Evolutionary conservation across 2,329 filamentous ascomycete species (phyloP).

Genomic region (Allantophomopsis lycopodina): DNA sequence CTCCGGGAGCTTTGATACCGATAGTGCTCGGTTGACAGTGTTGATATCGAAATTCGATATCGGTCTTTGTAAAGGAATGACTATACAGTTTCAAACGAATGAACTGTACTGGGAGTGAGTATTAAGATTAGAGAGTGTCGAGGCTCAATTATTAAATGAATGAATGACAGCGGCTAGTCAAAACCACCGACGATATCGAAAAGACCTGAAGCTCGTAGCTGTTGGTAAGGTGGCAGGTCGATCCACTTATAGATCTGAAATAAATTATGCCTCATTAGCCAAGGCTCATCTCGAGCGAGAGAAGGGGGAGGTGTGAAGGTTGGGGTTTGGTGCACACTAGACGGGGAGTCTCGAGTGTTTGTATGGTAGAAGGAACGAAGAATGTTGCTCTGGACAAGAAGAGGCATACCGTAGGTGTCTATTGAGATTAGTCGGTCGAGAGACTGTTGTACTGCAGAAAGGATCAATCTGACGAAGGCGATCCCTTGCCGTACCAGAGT

Average conservation of each 20-base stretch:
- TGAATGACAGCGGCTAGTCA: conserved; percentile 16
- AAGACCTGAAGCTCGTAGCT: conserved; percentile 8
- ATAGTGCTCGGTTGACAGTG: conserved; percentile 14
- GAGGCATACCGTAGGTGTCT: conserved; percentile 8
- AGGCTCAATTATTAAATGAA: conserved; percentile 12
- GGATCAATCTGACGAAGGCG: conserved; percentile 1
- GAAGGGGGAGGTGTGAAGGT: neutral
- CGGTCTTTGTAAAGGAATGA: conserved; percentile 14
- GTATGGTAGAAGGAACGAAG: conserved; percentile 2
- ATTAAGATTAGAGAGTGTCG: conserved; percentile 19
- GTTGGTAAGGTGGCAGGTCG: conserved; percentile 9
- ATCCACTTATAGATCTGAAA: conserved; percentile 10
- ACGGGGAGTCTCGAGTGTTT: neutral
- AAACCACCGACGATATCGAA: conserved; percentile 8
- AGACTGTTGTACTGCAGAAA: conserved; percentile 2
- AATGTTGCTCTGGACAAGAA: conserved; percentile 6
- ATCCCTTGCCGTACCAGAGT: conserved; percentile 9
- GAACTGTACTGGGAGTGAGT: conserved; percentile 9
- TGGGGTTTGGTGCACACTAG: neutral
- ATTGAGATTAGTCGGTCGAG: conserved; percentile 5
- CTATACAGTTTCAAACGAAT: conserved; percentile 7
- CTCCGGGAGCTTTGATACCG: conserved; percentile 20
- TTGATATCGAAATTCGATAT: conserved; percentile 2
- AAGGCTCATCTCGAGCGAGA: conserved; percentile 3
- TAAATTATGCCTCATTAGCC: conserved; percentile 3